These are phyloP conservation scores for Nigrograna mackinnonii DNA, from an alignment of 2,329 filamentous ascomycete species.

Conservation along the genomic window DNA sequence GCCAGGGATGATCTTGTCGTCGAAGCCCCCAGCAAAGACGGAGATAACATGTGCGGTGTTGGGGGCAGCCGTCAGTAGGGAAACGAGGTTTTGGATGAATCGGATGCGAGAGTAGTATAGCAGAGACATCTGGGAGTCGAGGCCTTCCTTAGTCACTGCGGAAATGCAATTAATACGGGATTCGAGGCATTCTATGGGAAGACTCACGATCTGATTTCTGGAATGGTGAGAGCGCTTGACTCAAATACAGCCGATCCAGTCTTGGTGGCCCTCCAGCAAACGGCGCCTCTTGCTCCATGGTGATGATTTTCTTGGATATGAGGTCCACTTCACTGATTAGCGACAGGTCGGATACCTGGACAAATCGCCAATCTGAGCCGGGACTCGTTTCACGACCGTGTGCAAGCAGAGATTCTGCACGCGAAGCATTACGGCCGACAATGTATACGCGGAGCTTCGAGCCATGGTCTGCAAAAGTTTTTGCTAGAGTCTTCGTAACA, in stretches of 20 bases:
- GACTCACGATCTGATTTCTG: constrained; percentile 7
- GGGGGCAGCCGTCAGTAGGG: constrained; percentile 6
- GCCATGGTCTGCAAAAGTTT: constrained; percentile 17
- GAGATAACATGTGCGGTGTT: constrained; percentile 33
- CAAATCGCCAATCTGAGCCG: constrained; percentile 35
- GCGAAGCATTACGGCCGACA: constrained; percentile 28
- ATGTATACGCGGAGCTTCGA: constrained; percentile 36
- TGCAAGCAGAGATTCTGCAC: constrained; percentile 27
- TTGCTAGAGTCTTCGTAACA: constrained; percentile 18
- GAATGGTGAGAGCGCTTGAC: constrained; percentile 27
- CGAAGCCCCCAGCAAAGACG: constrained; percentile 34
- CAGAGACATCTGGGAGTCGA: constrained; percentile 9
- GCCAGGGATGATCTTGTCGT: constrained; percentile 24
- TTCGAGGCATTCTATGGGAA: not conserved
- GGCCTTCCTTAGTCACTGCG: constrained; percentile 9
- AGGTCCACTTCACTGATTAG: constrained; percentile 40
- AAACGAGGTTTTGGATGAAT: constrained; percentile 7
- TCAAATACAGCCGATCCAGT: constrained; percentile 39
- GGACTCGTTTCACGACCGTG: constrained; percentile 31
- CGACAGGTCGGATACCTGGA: constrained; percentile 33
- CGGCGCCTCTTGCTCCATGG: constrained; percentile 21
- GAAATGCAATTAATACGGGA: not conserved
- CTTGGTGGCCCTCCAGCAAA: constrained; percentile 23
- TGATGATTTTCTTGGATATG: constrained; percentile 28
- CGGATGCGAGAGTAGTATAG: constrained; percentile 13